Percentiles rank a stretch among this genome's conserved stretches.
Evolutionary conservation across 2,329 filamentous ascomycete genomes (phyloP).

Genomic region (Tetracladium maxilliforme): DNA sequence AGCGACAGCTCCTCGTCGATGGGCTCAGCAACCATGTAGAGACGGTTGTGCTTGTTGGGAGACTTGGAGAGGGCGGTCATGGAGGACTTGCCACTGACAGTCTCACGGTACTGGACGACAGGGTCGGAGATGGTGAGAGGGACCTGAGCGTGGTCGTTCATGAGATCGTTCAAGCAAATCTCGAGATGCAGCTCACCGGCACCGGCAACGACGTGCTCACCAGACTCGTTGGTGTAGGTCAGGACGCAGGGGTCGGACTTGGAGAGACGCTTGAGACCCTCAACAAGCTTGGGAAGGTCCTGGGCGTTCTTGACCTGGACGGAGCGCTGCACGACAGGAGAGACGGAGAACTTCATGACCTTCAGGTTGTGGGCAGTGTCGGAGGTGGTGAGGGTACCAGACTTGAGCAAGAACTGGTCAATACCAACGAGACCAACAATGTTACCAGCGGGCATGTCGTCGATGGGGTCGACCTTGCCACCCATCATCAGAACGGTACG

Average conservation of each 20-base stretch:
- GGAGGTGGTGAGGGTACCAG: constrained; percentile 93
- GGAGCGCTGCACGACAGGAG: constrained; percentile 93
- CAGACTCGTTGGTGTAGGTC: constrained; percentile 76
- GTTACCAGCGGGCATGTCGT: constrained; percentile 98
- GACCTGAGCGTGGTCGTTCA: constrained; percentile 98
- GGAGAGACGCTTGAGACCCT: constrained; percentile 99
- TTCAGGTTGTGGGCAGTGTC: constrained; percentile 99
- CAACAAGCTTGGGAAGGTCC: constrained; percentile 98
- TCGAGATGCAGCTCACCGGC: constrained; percentile 98
- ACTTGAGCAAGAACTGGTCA: constrained; percentile 99
- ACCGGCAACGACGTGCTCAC: constrained; percentile 98
- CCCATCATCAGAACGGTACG: constrained; percentile 99
- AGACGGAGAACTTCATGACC: constrained; percentile 99
- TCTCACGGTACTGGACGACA: constrained; percentile 98
- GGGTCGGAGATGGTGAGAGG: constrained; percentile 96
- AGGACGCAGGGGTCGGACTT: constrained; percentile 99
- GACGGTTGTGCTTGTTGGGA: constrained; percentile 99
- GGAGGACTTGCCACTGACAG: constrained; percentile 68
- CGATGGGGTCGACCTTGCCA: constrained; percentile 95
- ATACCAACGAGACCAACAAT: constrained; percentile 99
- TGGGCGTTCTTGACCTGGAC: constrained; percentile 99
- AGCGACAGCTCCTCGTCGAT: constrained; percentile 81
- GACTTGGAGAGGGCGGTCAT: constrained; percentile 98
- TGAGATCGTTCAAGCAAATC: constrained; percentile 99
- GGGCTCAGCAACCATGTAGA: constrained; percentile 88